Evolutionary conservation across 2,329 filamentous ascomycete genomes (phyloP).

Genomic region (Colletotrichum sojae): DNA sequence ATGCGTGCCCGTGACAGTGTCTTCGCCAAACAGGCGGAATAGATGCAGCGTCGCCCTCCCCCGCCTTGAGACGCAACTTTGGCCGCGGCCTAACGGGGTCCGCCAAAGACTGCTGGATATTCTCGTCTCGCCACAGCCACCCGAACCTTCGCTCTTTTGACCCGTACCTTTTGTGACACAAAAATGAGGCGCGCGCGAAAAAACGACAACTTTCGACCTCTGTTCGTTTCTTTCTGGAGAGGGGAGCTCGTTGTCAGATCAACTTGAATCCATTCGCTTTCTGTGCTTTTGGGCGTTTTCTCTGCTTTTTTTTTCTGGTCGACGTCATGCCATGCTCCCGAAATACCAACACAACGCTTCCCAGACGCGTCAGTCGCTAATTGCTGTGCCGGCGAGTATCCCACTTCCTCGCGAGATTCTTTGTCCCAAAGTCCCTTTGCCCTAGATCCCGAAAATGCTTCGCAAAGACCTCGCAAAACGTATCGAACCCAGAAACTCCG

Average conservation of each 20-base stretch:
- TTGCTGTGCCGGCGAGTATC: constrained; percentile 36
- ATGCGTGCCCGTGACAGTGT: constrained; percentile 36
- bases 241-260: constrained; percentile 8
- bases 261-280: constrained; percentile 33
- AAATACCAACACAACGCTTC: constrained; percentile 34
- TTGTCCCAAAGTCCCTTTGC: constrained; percentile 18
- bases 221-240: constrained; percentile 4
- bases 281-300: constrained; percentile 36
- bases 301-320: constrained; percentile 21
- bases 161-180: constrained; percentile 24
- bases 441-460: constrained; percentile 32
- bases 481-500: constrained; percentile 37
- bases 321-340: constrained; percentile 36
- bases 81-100: not conserved
- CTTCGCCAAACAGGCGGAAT: constrained; percentile 18
- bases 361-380: constrained; percentile 22
- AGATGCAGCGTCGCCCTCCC: constrained; percentile 30
- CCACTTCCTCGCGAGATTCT: constrained; percentile 24
- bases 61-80: constrained; percentile 11
- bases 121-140: constrained; percentile 1
- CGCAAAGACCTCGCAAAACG: constrained; percentile 35
- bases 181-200: constrained; percentile 20
- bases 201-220: constrained; percentile 7
- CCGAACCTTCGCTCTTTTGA: constrained; percentile 6
- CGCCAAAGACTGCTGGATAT: not conserved